Evolutionary conservation across 257 asterid genomes (phyloP).

Genomic region (Jasminum sambac): DNA sequence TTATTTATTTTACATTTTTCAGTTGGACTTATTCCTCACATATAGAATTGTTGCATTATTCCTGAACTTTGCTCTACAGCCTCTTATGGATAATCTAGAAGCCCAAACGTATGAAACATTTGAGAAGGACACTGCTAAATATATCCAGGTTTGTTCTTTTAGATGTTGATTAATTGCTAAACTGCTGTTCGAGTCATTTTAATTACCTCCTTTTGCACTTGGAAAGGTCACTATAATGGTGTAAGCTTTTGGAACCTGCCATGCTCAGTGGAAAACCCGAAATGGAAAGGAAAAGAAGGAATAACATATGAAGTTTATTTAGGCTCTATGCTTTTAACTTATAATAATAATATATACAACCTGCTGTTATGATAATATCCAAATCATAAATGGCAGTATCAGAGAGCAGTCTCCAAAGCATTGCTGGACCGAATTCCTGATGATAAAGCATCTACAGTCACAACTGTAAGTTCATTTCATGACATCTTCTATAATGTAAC

Average conservation of each 20-base stretch:
- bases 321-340: background rate
- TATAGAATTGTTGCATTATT: conserved; percentile 15
- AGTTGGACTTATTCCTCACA: background rate
- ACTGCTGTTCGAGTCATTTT: background rate
- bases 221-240: conserved; percentile 7
- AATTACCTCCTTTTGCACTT: background rate
- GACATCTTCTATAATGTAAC: background rate
- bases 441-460: conserved; percentile 66
- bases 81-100: conserved; percentile 99
- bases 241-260: conserved; percentile 5
- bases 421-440: conserved; percentile 88
- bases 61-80: conserved; percentile 49
- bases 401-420: conserved; percentile 91
- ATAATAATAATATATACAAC: background rate
- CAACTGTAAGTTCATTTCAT: conserved; percentile 56
- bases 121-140: conserved; percentile 88
- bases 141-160: conserved; percentile 64
- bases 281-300: background rate
- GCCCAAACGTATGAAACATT: conserved; percentile 98
- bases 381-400: conserved; percentile 62
- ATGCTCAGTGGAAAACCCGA: background rate
- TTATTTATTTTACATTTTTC: conserved; percentile 7
- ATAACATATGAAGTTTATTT: conserved; percentile 5
- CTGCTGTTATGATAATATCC: conserved; percentile 10
- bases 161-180: background rate